Evolutionary conservation across 495 filamentous ascomycete species (phyloP).

Genomic region (Astrocystis sublimbata): DNA sequence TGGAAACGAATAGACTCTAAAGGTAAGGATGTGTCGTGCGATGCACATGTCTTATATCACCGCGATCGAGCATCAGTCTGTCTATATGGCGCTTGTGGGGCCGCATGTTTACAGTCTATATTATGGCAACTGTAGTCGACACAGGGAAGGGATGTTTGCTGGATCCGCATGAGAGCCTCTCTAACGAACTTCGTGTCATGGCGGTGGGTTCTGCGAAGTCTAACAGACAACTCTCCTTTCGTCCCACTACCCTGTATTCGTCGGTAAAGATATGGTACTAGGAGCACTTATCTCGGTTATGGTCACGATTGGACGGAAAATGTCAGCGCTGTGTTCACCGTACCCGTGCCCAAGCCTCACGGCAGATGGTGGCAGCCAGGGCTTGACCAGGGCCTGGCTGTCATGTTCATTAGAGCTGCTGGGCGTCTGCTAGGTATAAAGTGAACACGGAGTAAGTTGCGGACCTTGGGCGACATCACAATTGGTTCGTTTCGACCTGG

Average conservation of each 20-base stretch:
- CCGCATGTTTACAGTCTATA: constrained; percentile 3
- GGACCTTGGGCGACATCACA: background rate
- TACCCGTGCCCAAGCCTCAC: background rate
- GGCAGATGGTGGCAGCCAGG: background rate
- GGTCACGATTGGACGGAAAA: background rate
- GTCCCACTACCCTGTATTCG: constrained; percentile 1
- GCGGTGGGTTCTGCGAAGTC: constrained; percentile 23
- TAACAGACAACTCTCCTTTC: background rate
- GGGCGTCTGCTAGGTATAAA: background rate
- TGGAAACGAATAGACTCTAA: constrained; percentile 18
- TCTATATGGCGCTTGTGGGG: background rate
- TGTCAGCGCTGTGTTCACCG: background rate
- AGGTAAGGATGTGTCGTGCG: constrained; percentile 20
- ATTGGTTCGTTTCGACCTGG: background rate
- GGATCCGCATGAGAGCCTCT: constrained; percentile 27
- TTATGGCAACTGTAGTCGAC: constrained; percentile 21
- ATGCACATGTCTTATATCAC: constrained; percentile 23
- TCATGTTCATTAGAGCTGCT: background rate
- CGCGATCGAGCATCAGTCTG: background rate
- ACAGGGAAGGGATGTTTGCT: constrained; percentile 11
- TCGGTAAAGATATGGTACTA: background rate
- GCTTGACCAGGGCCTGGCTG: background rate
- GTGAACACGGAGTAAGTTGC: background rate
- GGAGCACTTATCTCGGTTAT: background rate
- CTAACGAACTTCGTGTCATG: constrained; percentile 33